Percentiles rank a stretch among this genome's conserved stretches.
These are phyloP conservation scores for Tulasnella sp. DNA, from an alignment of 768 basidiomycete genomes.

Conservation along the genomic window DNA sequence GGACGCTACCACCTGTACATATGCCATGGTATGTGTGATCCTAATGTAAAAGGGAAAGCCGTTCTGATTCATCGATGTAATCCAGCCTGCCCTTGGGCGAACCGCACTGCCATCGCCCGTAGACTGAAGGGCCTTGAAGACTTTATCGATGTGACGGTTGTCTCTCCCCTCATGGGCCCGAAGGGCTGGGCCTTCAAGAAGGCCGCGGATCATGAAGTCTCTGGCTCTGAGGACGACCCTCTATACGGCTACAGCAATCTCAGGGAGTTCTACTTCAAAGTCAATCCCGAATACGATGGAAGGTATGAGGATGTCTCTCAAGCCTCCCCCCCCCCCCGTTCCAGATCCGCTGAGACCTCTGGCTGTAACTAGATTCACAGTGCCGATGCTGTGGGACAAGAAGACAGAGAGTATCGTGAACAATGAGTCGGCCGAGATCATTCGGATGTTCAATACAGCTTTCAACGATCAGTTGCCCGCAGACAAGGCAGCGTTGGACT, in stretches of 20 bases:
- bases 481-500: conserved; percentile 50
- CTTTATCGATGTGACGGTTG: conserved; percentile 60
- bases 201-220: conserved; percentile 52
- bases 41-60: neutral
- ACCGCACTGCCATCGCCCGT: conserved; percentile 77
- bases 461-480: conserved; percentile 65
- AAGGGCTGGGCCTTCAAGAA: conserved; percentile 73
- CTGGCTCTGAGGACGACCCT: conserved; percentile 64
- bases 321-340: too few relatives aligned
- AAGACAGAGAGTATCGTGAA: conserved; percentile 81
- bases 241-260: conserved; percentile 58
- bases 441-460: conserved; percentile 81
- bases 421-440: conserved; percentile 92
- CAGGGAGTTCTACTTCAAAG: conserved; percentile 77
- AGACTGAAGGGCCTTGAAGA: conserved; percentile 88
- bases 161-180: conserved; percentile 78
- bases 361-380: conserved; percentile 51
- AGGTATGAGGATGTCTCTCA: conserved; percentile 31
- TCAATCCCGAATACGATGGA: conserved; percentile 59
- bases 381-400: conserved; percentile 90
- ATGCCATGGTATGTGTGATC: neutral
- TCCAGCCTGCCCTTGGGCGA: conserved; percentile 82
- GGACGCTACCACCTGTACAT: conserved; percentile 19
- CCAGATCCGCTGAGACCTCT: neutral
- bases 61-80: neutral